Evolutionary conservation across 192 early-diverging fungal species (phyloP), one percentile per base, ranked within the genome.

Genomic region (Backusella sp.): DNA sequence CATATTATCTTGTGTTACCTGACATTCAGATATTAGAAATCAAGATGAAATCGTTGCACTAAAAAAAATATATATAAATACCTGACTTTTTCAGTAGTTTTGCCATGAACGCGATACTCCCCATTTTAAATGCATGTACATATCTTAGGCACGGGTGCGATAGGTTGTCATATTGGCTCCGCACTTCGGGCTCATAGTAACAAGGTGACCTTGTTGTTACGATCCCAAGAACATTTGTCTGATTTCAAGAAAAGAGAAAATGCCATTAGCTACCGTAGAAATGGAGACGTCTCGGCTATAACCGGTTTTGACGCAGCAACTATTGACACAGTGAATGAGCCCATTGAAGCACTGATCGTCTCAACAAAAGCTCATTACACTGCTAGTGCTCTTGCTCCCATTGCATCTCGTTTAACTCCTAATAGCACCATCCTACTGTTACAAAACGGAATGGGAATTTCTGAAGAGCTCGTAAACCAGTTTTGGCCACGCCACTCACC

Each of bases 341-440:
- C 77, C 26, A 91, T 93, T 67, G 73, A 76, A 3, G 72, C 76
- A 21, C 79, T 91, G 3, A 42, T 93, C 0, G 76, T 92, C 19
- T 78, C 87, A n/a, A 92, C 91, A 59, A 93, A 93, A 77, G 88
- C 90, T 2, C 87, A 91, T 49, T 83, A 92, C 66, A 84, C 85
- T 1, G 66, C 78, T 3, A 67, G 73, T 14, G 90, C 92, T 2
- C 74, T 88, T 15, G 28, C 70, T 26, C 77, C 80, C 1, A 76
- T 91, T 28, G 74, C 70, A 52, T 59, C 66, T 28, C 86, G 90
- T 4, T 76, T 92, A 19, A 70, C 46, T 26, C 35, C 74, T 11
- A 62, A 79, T 28, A 84, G 86, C 6, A 86, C 84, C 3, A 83
- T 91, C 4, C 67, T 91, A 14, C 74, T 93, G 52, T 62, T 93